These are phyloP conservation scores for Claviceps arundinis DNA, from an alignment of 2,329 filamentous ascomycete genomes.

Conservation along the genomic window DNA sequence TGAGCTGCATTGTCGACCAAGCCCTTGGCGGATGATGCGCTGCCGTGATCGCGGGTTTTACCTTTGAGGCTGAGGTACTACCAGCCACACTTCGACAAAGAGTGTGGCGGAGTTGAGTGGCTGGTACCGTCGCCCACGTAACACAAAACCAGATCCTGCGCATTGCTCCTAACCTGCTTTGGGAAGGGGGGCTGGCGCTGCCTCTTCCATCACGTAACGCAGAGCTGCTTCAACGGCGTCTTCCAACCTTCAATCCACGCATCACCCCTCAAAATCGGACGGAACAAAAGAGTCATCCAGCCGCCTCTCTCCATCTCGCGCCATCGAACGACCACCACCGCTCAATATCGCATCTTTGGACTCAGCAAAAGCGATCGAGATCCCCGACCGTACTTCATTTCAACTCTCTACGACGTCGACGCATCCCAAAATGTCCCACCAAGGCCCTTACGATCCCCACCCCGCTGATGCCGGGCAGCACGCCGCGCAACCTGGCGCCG, in stretches of 20 bases:
- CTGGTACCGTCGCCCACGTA: not conserved
- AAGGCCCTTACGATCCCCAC: conserved; percentile 6
- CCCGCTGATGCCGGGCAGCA: conserved; percentile 5
- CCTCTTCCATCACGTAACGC: conserved; percentile 3
- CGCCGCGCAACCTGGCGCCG: conserved; percentile 1
- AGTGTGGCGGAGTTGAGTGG: not conserved
- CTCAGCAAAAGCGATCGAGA: conserved; percentile 6
- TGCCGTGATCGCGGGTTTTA: not conserved
- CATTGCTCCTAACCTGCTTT: not conserved
- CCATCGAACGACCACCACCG: not conserved
- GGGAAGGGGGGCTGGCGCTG: conserved; percentile 5
- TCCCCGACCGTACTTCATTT: conserved; percentile 6
- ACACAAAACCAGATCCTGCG: conserved; percentile 6
- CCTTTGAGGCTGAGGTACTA: not conserved
- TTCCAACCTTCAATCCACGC: conserved; percentile 6
- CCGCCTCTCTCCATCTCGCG: not conserved
- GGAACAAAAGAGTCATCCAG: not conserved
- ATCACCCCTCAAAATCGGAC: conserved; percentile 4
- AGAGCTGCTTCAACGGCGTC: not conserved
- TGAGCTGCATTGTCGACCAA: not conserved
- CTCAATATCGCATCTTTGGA: not conserved
- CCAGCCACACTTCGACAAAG: not conserved
- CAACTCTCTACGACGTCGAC: not conserved
- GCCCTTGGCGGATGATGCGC: not conserved
- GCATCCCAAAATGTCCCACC: conserved; percentile 5